A percentile compares a stretch with the other conserved stretches of the same genome.
Evolutionary conservation across 371 early-diverging fungal species (phyloP).

Genomic region (Rhizopus arrhizus): DNA sequence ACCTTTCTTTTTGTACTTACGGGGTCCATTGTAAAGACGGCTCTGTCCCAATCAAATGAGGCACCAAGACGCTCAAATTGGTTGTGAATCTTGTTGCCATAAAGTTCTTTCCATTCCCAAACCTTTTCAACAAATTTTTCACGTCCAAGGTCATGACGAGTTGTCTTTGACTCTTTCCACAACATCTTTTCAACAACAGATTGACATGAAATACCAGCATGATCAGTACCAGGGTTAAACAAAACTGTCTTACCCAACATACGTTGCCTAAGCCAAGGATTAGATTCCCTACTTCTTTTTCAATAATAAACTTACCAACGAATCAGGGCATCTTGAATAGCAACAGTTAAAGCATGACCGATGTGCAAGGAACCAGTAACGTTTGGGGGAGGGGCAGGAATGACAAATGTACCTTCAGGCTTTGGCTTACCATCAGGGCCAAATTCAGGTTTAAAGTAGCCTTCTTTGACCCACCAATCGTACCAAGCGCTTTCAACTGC

Average conservation of each 20-base stretch:
- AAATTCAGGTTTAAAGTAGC: constrained; percentile 89
- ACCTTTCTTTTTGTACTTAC: constrained; percentile 30
- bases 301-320: constrained; percentile 71
- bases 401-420: constrained; percentile 86
- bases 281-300: no score
- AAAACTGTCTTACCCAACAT: constrained; percentile 96
- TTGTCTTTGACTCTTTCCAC: constrained; percentile 77
- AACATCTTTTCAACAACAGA: constrained; percentile 97
- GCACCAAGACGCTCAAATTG: constrained; percentile 96
- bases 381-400: constrained; percentile 99
- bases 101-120: constrained; percentile 97
- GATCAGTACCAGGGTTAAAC: constrained; percentile 98
- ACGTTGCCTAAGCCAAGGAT: constrained; percentile 71
- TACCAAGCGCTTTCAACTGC: constrained; percentile 98
- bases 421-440: constrained; percentile 72
- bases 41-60: constrained; percentile 94
- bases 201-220: constrained; percentile 99
- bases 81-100: constrained; percentile 82
- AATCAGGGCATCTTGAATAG: constrained; percentile 97
- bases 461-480: constrained; percentile 90
- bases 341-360: constrained; percentile 97
- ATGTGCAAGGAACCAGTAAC: constrained; percentile 99
- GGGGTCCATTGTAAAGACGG: constrained; percentile 96
- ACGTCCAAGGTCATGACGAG: constrained; percentile 95
- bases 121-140: constrained; percentile 90